These are phyloP conservation scores for Phylloporus sp. DNA, from an alignment of 768 basidiomycete species.

Conservation along the genomic window DNA sequence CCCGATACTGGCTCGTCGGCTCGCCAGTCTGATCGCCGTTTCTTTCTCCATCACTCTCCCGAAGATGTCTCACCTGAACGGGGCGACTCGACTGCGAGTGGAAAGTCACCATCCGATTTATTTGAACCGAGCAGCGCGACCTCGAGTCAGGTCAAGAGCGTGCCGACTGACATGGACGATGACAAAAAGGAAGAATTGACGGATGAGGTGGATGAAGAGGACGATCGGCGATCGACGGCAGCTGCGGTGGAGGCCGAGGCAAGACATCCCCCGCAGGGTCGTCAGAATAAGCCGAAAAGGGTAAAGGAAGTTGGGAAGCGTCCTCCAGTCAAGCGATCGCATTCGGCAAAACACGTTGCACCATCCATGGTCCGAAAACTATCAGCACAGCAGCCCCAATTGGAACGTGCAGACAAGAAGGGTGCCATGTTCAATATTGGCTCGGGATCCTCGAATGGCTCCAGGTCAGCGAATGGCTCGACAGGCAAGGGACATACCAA, in stretches of 20 bases:
- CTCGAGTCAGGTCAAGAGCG: constrained; percentile 29
- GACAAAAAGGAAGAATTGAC: constrained; percentile 15
- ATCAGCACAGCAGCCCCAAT: constrained; percentile 16
- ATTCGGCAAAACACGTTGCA: constrained; percentile 29
- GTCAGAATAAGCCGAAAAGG: constrained; percentile 26
- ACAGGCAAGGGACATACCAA: constrained; percentile 12
- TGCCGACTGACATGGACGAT: constrained; percentile 18
- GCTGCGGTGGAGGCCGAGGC: constrained; percentile 7
- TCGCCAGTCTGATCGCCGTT: constrained; percentile 39
- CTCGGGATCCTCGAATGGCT: constrained; percentile 54
- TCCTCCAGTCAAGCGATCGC: constrained; percentile 23
- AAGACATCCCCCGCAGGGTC: constrained; percentile 13
- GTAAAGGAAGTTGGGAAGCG: constrained; percentile 33
- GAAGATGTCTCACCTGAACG: constrained; percentile 37
- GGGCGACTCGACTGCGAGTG: constrained; percentile 30
- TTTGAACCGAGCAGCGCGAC: constrained; percentile 35
- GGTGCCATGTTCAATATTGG: constrained; percentile 53
- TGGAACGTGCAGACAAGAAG: constrained; percentile 20
- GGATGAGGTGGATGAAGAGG: constrained; percentile 16
- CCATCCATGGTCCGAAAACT: constrained; percentile 28
- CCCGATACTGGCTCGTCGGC: constrained; percentile 26
- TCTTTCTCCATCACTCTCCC: constrained; percentile 45
- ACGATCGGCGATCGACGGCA: constrained; percentile 21
- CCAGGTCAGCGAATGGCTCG: constrained; percentile 25
- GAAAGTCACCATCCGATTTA: constrained; percentile 31